Percentiles rank a stretch among this genome's conserved stretches.
Conservation (phyloP, 805 yeast genomes). For the Saturnispora zaruensis region DNA sequence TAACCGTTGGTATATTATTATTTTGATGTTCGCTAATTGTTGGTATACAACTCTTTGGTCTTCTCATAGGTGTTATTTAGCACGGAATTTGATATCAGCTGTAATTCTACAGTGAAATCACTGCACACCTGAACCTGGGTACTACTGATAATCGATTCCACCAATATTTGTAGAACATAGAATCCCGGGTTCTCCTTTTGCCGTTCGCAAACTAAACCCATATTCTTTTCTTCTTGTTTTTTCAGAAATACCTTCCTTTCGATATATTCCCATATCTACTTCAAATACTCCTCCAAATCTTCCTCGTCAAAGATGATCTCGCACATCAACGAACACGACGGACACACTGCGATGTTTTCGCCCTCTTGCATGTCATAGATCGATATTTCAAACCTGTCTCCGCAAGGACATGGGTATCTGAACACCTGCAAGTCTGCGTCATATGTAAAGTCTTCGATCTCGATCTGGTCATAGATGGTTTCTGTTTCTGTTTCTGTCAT, state of each 20-base stretch:
- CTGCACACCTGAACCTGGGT: too few species aligned
- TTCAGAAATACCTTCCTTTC: not conserved
- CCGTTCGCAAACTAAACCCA: too few species aligned
- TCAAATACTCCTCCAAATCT: conserved; percentile 41
- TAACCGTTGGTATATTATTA: too few species aligned
- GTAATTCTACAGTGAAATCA: too few species aligned
- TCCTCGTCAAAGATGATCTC: conserved; percentile 77
- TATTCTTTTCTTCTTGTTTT: too few species aligned
- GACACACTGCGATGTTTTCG: conserved; percentile 91
- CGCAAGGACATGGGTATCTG: conserved; percentile 97
- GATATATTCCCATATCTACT: conserved; percentile 15
- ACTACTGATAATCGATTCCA: too few species aligned
- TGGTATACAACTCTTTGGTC: too few species aligned
- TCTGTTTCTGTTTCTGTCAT: conserved; percentile 45
- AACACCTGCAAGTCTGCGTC: conserved; percentile 76
- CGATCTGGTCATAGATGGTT: conserved; percentile 82
- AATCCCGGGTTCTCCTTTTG: too few species aligned
- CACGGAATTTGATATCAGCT: too few species aligned
- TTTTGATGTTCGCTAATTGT: too few species aligned
- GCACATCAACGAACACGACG: conserved; percentile 90
- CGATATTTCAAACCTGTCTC: conserved; percentile 82
- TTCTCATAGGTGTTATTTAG: too few species aligned
- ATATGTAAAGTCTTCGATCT: conserved; percentile 92
- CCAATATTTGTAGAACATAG: too few species aligned
- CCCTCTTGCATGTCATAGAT: conserved; percentile 85